Evolutionary conservation across 2,329 filamentous ascomycete species (phyloP), one percentile per base, ranked within the genome.

Genomic region (Ceratocystis destructans): DNA sequence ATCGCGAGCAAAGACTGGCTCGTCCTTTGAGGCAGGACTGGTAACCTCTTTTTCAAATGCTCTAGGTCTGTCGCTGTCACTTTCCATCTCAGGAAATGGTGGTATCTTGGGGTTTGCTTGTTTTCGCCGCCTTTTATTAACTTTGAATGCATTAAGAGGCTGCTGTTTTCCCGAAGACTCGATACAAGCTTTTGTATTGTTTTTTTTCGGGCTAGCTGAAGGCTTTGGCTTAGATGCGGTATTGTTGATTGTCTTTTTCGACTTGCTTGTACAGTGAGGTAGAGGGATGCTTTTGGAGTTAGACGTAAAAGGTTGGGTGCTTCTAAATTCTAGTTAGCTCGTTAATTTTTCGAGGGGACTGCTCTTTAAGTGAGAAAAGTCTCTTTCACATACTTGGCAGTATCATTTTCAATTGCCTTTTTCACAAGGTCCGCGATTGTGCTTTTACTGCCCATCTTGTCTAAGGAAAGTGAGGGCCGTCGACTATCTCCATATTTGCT

Each of bases 51-150:
- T 48, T n/a, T 25, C n/a, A 17, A 45, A 22, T 7, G 48, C 33
- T 4, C 8, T 8, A 15, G 44, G 44, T 22, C 17, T 53, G 28
- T 63, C 61, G 8, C 17, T 31, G 10, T 20, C 46, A 8, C 33
- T 45, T 62, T 45, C n/a, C 64, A 65, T 65, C 12, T 61, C 64
- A 2, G 64, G 64, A 25, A 65, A 61, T 15, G 64, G 55, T 8
- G 64, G 64, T 59, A 65, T 65, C 10, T 44, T 25, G 10, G 20
- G n/a, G 10, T 44, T 57, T 33, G 10, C 45, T 41, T 65, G 41
- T n/a, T 61, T 65, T n/a, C 64, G 55, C 20, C 37, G 53, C 12
- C 55, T 61, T 62, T 48, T 63, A 5, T 15, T 17, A 10, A 41
- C 46, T 10, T 63, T 48, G 8, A 33, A 25, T n/a, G 17, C 10